Base-by-base conservation (phyloP, 2,329 filamentous ascomycete species). In the Ceratocystis diversiconidia region DNA sequence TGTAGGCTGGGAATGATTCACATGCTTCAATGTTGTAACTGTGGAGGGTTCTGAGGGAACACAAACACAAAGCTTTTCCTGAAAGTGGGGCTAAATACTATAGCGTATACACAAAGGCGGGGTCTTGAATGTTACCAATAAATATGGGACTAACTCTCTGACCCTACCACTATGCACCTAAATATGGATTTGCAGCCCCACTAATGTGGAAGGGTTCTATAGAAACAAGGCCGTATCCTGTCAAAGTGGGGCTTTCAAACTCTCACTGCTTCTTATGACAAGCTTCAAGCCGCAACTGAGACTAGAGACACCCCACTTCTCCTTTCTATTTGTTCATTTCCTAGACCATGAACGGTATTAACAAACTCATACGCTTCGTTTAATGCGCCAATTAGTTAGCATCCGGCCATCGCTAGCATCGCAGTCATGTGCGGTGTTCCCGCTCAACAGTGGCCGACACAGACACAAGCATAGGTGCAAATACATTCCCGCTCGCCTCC, bases 61-160 rank as follows among this genome's bases (percentile, higher is more conserved):
- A 59, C 55, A 59, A 36, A 59, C 28, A 59, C 55, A 59, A 59
- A 59, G 55, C 55, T 59, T 59, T 59, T 59, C 15, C 10, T 30
- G 28, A 59, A 59, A 59, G 55, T 59, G 55, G 55, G 55, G 32
- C 55, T 59, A 5, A 6, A 30, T 59, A 8, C 19, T 59, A 36
- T 17, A 15, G 28, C 3, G 28, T 36, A n/a, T 7, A 36, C 28
- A 2, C 6, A 59, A 59, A 7, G 32, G 55, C 8, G 55, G 55
- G 55, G 30, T n/a, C 2, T 36, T 15, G 17, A 1, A 12, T 59
- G 3, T 1, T 17, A 36, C 28, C 28, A 12, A 15, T 12, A 30
- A 15, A 32, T 15, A 57, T 25, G 22, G 12, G 28, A 28, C 5
- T n/a, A 15, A 57, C 52, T 28, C 22, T 1, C 4, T 4, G 50